Evolutionary conservation across 192 early-diverging fungal genomes (phyloP).

Genomic region (Backusella sp.): DNA sequence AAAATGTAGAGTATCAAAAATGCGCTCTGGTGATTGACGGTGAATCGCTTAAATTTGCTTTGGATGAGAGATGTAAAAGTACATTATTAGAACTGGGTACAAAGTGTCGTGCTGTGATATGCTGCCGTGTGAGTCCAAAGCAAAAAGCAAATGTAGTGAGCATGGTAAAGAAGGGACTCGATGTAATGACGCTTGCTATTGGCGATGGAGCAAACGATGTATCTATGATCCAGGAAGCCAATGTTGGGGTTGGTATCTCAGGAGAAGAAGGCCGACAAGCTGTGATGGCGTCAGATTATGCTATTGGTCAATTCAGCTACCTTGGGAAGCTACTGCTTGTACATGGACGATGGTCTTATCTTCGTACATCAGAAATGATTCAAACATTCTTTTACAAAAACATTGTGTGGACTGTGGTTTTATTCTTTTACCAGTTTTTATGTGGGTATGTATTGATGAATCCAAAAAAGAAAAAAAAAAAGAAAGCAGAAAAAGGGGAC

Average conservation of each 20-base stretch:
- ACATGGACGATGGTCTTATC: constrained; percentile 69
- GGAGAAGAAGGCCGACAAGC: constrained; percentile 79
- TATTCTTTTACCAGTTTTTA: constrained; percentile 80
- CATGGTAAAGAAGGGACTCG: constrained; percentile 60
- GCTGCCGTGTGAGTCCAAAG: constrained; percentile 73
- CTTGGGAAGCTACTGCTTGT: constrained; percentile 61
- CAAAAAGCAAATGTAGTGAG: constrained; percentile 75
- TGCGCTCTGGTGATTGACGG: constrained; percentile 71
- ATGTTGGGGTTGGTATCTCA: constrained; percentile 73
- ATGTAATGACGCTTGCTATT: constrained; percentile 69
- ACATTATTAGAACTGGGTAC: constrained; percentile 52
- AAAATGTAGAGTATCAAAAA: constrained; percentile 5
- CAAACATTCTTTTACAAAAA: constrained; percentile 77
- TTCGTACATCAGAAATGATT: constrained; percentile 56
- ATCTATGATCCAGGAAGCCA: constrained; percentile 78
- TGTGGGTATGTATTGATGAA: constrained; percentile 56
- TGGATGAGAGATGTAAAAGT: constrained; percentile 47
- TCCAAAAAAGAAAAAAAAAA: no score
- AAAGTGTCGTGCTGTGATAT: constrained; percentile 65
- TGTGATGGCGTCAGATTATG: constrained; percentile 71
- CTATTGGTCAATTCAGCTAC: constrained; percentile 70
- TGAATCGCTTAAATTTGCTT: constrained; percentile 50
- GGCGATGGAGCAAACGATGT: constrained; percentile 84
- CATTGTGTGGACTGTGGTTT: constrained; percentile 62
- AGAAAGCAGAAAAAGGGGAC: no score